Base-by-base conservation (phyloP, 495 filamentous ascomycete genomes). In the Penicillium manginii region DNA sequence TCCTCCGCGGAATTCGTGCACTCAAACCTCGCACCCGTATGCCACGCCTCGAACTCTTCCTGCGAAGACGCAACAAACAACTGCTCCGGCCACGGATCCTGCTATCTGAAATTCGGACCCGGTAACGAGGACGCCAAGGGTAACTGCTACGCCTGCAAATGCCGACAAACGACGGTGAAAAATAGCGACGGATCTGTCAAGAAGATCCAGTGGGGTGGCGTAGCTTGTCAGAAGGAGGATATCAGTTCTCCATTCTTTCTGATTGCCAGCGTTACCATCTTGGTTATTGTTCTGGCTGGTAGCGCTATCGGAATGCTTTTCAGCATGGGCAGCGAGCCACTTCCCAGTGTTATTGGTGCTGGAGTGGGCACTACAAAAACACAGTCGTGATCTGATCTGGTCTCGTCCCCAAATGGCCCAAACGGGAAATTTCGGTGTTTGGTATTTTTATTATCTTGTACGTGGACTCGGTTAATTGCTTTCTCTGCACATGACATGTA, bases 191-290 rank as follows among this genome's bases (percentile, higher is more conserved):
- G 76, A 14, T 71, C 71, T 17, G 71, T 63, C 12, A 81, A 81
- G 62, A 86, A 79, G 43, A 73, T 77, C 19, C 73, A 82, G 57
- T 98, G 91, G 90, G 93, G 87, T 50, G 94, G 94, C 12, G 74
- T 85, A 32, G 88, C 88, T 58, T 98, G 94, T 75, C 88, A 96
- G 73, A 98, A 97, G 83, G 86, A 86, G 66, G 93, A 98, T 71
- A 75, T 98, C 46, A 92, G 89, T 73, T 83, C 86, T 18, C 86
- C 86, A 37, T 98, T 98, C 72, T 96, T 92, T 83, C 73, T 98
- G 39, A 78, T 98, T 63, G 78, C 84, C 5, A 83, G 86, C 4
- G 86, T 94, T 40, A 85, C 81, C 7, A 75, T 96, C 43, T 67
- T 84, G 19, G 76, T 91, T 26, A 69, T 91, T 10, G 73, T 82